phyloP scores from a whole-genome alignment of 495 filamentous ascomycete genomes.

The Xylaria sp. region DNA sequence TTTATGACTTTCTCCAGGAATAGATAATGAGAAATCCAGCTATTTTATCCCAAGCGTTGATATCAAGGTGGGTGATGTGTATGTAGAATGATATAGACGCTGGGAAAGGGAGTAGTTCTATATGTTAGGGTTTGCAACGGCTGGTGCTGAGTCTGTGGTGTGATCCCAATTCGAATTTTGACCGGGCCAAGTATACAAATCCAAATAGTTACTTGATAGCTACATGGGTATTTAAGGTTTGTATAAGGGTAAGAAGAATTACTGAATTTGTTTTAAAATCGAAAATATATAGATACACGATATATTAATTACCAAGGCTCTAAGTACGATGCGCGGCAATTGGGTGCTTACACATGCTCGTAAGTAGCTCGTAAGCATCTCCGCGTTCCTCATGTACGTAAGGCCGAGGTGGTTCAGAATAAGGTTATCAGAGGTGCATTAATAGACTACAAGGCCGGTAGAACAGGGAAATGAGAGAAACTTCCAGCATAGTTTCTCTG shows the following conservation, averaged over 20 bases:
- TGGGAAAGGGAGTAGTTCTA: neutral
- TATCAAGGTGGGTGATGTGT: too few relatives aligned
- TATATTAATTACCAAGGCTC: neutral
- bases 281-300: neutral
- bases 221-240: neutral
- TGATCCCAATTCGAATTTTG: too few relatives aligned
- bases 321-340: neutral
- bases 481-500: neutral
- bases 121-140: neutral
- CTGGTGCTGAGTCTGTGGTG: too few relatives aligned
- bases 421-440: neutral
- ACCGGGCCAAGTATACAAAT: too few relatives aligned
- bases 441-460: neutral
- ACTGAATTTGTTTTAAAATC: neutral
- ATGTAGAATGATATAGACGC: neutral
- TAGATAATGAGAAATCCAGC: neutral
- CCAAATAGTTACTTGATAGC: neutral
- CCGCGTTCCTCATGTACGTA: neutral
- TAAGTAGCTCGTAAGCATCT: neutral
- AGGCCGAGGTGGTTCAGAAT: neutral
- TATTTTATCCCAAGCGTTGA: neutral
- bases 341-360: neutral
- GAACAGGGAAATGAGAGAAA: neutral
- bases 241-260: neutral
- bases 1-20: neutral